Percentiles rank a stretch among this genome's conserved stretches.
Evolutionary conservation across 768 basidiomycete genomes (phyloP).

Genomic region (Clavulina sp.): DNA sequence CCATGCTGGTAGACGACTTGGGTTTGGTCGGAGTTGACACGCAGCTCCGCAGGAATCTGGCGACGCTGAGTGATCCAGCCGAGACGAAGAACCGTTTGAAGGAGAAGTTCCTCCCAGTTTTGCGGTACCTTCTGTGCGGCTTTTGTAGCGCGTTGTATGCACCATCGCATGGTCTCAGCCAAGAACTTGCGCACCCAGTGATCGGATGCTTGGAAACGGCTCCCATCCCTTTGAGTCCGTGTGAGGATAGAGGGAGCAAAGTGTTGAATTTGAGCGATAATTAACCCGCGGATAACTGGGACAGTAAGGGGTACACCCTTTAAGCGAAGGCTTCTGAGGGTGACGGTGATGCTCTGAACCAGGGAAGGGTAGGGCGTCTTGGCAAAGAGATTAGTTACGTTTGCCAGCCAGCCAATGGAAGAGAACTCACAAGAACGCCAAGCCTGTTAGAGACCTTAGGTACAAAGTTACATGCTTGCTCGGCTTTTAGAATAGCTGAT

Average conservation of each 20-base stretch:
- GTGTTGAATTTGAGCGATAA: not conserved
- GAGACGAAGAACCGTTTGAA: not conserved
- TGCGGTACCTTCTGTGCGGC: not conserved
- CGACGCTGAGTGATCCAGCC: not conserved
- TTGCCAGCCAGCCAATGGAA: too few species aligned
- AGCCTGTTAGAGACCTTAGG: too few species aligned
- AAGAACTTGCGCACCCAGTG: not conserved
- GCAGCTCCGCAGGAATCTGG: constrained; percentile 10
- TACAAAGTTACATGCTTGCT: too few species aligned
- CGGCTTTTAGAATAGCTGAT: too few species aligned
- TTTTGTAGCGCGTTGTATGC: not conserved
- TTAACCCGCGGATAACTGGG: not conserved
- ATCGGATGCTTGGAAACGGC: not conserved
- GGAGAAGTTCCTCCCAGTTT: not conserved
- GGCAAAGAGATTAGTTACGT: too few species aligned
- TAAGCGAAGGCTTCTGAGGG: not conserved
- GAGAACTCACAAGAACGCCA: too few species aligned
- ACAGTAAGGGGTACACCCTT: not conserved
- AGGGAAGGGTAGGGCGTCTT: not conserved
- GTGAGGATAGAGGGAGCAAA: not conserved
- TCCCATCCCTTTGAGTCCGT: not conserved
- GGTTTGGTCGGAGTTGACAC: constrained; percentile 16
- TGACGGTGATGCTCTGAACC: not conserved
- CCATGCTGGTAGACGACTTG: constrained; percentile 11
- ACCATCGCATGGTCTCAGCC: not conserved